phyloP scores from a whole-genome alignment of 139 green algal species.

The Chlorella sp. region DNA sequence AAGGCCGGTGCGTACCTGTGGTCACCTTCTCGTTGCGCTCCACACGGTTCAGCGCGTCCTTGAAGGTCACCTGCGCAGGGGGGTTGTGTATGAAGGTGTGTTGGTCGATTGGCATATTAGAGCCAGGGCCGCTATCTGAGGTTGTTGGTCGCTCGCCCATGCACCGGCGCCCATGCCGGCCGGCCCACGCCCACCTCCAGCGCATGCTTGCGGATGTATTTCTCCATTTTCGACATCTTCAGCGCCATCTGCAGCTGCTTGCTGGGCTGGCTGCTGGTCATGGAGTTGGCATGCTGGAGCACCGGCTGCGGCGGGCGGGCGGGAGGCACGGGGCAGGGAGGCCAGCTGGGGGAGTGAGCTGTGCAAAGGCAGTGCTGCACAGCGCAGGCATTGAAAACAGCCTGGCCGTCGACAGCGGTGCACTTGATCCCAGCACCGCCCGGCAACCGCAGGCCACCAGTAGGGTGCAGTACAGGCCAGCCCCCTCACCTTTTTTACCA shows the following conservation, averaged over 20 bases:
- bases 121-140: no score
- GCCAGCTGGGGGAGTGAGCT: no score
- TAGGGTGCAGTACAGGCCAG: neutral
- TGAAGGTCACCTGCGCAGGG: conserved; percentile 49
- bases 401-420: no score
- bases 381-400: no score
- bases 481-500: neutral
- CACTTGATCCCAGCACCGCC: neutral
- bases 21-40: conserved; percentile 44
- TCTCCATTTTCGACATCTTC: conserved; percentile 45
- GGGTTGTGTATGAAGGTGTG: neutral
- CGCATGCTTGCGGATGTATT: conserved; percentile 71
- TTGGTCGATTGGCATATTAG: no score
- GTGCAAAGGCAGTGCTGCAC: neutral
- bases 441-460: neutral
- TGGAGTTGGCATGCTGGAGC: neutral
- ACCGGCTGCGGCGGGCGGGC: neutral
- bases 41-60: conserved; percentile 51
- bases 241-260: conserved; percentile 29
- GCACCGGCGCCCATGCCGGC: no score
- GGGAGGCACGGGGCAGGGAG: neutral
- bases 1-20: no score
- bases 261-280: conserved; percentile 9
- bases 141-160: no score
- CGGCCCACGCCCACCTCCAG: conserved; percentile 42